Conservation (phyloP, 495 filamentous ascomycete genomes). For the Xylaria bambusicola region DNA sequence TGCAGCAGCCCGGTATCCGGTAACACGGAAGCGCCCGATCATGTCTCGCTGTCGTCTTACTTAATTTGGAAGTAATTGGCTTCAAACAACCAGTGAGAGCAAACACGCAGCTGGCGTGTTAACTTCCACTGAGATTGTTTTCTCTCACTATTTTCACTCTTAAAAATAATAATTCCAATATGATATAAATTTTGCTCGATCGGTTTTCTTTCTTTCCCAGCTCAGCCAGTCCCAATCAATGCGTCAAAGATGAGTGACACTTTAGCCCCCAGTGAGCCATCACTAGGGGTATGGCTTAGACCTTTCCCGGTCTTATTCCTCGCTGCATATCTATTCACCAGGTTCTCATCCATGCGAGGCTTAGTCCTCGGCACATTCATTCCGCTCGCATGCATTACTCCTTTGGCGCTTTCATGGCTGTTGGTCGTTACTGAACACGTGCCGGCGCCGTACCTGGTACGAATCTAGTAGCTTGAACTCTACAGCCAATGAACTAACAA, state of each 20-base stretch:
- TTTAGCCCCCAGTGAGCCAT: not conserved
- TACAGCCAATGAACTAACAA: slow-evolving; percentile 20
- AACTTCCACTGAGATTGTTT: not conserved
- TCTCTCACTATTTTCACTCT: not conserved
- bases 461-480: slow-evolving; percentile 18
- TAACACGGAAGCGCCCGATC: not conserved
- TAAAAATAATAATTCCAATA: too few relatives aligned
- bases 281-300: not conserved
- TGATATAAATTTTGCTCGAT: too few relatives aligned
- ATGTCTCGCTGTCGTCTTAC: slow-evolving; percentile 15
- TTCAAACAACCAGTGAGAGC: not conserved
- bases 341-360: not conserved
- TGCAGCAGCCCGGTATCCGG: not conserved
- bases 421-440: slow-evolving; percentile 51
- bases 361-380: not conserved
- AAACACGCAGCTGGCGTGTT: not conserved
- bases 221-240: not conserved
- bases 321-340: not conserved
- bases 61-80: slow-evolving; percentile 11
- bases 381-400: slow-evolving; percentile 5
- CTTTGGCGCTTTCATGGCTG: slow-evolving; percentile 35
- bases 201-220: too few relatives aligned
- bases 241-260: slow-evolving; percentile 10
- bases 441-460: slow-evolving; percentile 80
- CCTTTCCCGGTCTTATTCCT: not conserved